Conservation (phyloP, 495 filamentous ascomycete species). For the Zalerion maritima region DNA sequence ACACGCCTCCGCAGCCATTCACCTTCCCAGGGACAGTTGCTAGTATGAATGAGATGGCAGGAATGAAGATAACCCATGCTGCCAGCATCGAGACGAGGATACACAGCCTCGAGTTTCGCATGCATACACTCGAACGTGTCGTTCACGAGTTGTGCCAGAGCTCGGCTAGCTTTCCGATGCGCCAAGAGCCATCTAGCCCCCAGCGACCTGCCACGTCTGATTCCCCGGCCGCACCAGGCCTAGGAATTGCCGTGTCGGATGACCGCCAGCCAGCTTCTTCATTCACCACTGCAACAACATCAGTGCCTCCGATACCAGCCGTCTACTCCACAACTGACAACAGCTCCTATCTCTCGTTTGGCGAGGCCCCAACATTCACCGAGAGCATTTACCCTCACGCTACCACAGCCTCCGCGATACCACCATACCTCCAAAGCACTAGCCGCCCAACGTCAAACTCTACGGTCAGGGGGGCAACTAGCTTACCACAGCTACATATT, state of each 20-base stretch:
- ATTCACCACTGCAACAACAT: conserved; percentile 14
- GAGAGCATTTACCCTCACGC: conserved; percentile 21
- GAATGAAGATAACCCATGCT: conserved; percentile 40
- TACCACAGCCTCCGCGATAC: conserved; percentile 12
- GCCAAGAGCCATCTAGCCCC: conserved; percentile 13
- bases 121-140: conserved; percentile 33
- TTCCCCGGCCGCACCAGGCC: conserved; percentile 7
- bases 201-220: conserved; percentile 4
- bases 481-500: too few species aligned
- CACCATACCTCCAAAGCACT: conserved; percentile 8
- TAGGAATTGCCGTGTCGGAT: conserved; percentile 3
- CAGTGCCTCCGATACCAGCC: conserved; percentile 11
- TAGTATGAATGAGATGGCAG: conserved; percentile 27
- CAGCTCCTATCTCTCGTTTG: conserved; percentile 23
- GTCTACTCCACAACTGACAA: conserved; percentile 15
- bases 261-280: conserved; percentile 10
- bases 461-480: conserved; percentile 26
- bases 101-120: conserved; percentile 24
- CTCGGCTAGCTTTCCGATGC: conserved; percentile 22
- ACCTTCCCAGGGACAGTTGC: conserved; percentile 31
- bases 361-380: conserved; percentile 22
- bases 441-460: conserved; percentile 23
- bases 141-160: conserved; percentile 29
- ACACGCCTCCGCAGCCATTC: conserved; percentile 36
- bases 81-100: conserved; percentile 36